Base-by-base conservation (phyloP, 2,329 filamentous ascomycete species). In the Laburnicola sp. region DNA sequence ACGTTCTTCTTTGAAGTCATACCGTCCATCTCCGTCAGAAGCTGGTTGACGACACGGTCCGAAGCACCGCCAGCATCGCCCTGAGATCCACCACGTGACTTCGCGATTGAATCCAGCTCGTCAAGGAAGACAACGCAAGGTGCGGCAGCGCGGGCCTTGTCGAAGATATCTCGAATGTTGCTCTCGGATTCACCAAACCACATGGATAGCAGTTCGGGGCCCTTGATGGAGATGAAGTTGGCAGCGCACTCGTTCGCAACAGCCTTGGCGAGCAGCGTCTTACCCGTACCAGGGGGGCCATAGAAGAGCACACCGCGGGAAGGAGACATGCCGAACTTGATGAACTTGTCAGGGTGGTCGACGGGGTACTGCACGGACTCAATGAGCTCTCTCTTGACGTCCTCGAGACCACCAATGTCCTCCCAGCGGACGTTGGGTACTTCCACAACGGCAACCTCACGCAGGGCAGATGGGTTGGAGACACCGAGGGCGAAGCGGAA, bases 1-100 rank as follows among this genome's bases (percentile, higher is more conserved):
- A 99, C 94, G 75, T 99, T 99, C 89, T 99, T 99, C 89, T 99
- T 99, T 34, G 93, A 97, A 39, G 93, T 97, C 93, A 97, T 97
- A 68, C 93, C 93, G 65, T 97, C 93, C 93, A 97, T 97, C 85
- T 97, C 91, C 63, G 94, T 99, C 71, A 99, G 81, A 73, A 99
- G 91, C 82, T 99, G 95, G 82, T 99, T 99, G 76, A 99, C 94
- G 65, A 99, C 94, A 86, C 95, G 94, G 79, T 99, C 95, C 40
- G 93, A 97, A 60, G 94, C 94, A 84, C 94, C 94, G 60, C 94
- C 94, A 68, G 94, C 94, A 80, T 99, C 94, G 60, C 94, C 94
- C 54, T 91, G 83, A 53, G 92, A 97, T 65, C 94, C 94, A 76
- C 94, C 95, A 87, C 95, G 93, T 66, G 93, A 95, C 84, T 99